Conservation (phyloP, 2,329 filamentous ascomycete species). For the Biscogniauxia sp. region DNA sequence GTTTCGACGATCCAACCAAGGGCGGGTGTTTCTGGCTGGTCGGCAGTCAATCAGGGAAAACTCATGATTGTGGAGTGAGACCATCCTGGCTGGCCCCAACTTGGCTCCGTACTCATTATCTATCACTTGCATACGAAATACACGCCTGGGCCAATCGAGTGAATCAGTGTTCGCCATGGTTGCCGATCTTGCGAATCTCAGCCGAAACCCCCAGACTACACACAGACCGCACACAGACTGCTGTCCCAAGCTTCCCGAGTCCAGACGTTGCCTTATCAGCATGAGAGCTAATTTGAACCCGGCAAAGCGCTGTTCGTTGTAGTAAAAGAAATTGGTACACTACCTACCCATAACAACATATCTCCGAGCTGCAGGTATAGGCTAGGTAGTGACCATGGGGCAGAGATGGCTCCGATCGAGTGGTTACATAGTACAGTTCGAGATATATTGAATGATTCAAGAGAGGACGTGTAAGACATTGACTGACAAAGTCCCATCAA, state of each 20-base stretch:
- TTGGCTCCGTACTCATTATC: background rate
- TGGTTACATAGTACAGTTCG: too few species aligned
- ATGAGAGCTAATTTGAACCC: background rate
- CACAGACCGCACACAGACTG: too few species aligned
- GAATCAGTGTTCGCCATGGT: background rate
- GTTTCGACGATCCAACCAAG: background rate
- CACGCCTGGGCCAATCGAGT: background rate
- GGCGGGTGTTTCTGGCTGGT: background rate
- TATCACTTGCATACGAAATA: background rate
- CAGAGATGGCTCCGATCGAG: too few species aligned
- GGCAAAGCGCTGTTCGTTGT: background rate
- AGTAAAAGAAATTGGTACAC: background rate
- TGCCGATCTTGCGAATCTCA: background rate
- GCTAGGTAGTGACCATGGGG: background rate
- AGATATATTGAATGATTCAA: too few species aligned
- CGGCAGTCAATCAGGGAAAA: background rate
- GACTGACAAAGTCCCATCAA: too few species aligned
- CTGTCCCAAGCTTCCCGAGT: background rate
- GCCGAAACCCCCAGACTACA: background rate
- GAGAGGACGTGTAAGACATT: too few species aligned
- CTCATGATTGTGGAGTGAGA: background rate
- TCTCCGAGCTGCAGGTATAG: background rate
- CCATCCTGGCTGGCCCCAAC: background rate
- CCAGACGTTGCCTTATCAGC: background rate
- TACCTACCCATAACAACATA: too few species aligned